Conservation (phyloP, 768 basidiomycete genomes). For the Melanogaster broomeanus region DNA sequence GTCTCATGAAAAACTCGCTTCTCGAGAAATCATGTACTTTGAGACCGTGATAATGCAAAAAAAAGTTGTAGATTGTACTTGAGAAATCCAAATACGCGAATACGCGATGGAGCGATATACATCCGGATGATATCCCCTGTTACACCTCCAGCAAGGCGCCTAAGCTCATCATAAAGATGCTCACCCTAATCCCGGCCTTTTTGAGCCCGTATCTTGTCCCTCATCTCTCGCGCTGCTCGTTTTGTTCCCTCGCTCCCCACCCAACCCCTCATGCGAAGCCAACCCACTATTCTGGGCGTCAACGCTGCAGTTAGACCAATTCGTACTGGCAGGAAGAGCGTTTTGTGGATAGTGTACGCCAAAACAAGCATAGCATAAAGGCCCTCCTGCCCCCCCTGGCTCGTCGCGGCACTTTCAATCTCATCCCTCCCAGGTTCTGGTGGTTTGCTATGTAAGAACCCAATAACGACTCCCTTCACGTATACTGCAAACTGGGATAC, state of each 20-base stretch:
- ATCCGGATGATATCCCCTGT: too few species aligned
- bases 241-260: constrained; percentile 68
- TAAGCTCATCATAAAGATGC: too few species aligned
- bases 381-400: constrained; percentile 58
- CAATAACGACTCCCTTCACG: constrained; percentile 50
- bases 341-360: constrained; percentile 97
- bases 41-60: too few species aligned
- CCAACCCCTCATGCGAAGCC: constrained; percentile 84
- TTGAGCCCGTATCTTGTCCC: constrained; percentile 33
- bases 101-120: too few species aligned
- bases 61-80: too few species aligned
- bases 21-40: too few species aligned
- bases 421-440: constrained; percentile 71
- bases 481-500: constrained; percentile 68
- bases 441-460: constrained; percentile 51
- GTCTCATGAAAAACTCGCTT: too few species aligned
- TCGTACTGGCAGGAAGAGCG: constrained; percentile 83
- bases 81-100: too few species aligned
- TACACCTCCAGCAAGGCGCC: too few species aligned
- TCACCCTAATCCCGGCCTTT: constrained; percentile 20
- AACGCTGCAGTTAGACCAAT: constrained; percentile 86
- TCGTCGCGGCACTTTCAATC: constrained; percentile 43
- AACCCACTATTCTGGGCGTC: constrained; percentile 84
- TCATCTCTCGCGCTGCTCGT: constrained; percentile 54
- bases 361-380: constrained; percentile 91